phyloP scores from a whole-genome alignment of 768 basidiomycete genomes.

The Auriscalpium orientale region DNA sequence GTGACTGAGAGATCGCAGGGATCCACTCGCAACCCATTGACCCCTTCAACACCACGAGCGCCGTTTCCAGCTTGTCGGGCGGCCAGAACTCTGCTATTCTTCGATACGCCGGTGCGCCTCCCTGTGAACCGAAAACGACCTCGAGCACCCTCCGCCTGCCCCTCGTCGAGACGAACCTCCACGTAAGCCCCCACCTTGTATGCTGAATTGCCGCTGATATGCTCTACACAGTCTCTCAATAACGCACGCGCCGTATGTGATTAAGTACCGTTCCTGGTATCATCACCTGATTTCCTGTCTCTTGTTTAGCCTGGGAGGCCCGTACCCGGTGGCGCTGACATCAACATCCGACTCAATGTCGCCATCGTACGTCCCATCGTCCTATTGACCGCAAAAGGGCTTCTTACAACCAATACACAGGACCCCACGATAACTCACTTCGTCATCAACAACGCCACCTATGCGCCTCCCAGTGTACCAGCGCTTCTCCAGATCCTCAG shows the following conservation, averaged over 20 bases:
- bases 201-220: neutral
- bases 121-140: slow-evolving; percentile 20
- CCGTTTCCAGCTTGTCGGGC: slow-evolving; percentile 19
- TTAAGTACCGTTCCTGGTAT: too few species aligned
- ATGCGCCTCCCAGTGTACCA: slow-evolving; percentile 36
- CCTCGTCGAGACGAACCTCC: slow-evolving; percentile 15
- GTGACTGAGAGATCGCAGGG: slow-evolving; percentile 5
- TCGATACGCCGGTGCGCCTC: slow-evolving; percentile 28
- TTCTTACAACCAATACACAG: neutral
- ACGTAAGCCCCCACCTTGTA: slow-evolving; percentile 4
- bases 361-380: slow-evolving; percentile 6
- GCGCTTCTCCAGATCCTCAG: slow-evolving; percentile 54
- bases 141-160: slow-evolving; percentile 5
- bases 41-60: too few species aligned
- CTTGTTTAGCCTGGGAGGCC: slow-evolving; percentile 17
- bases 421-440: slow-evolving; percentile 5
- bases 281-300: too few species aligned
- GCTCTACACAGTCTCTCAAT: slow-evolving; percentile 6
- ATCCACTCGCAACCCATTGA: slow-evolving; percentile 15
- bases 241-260: slow-evolving; percentile 8
- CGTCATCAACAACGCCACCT: slow-evolving; percentile 31
- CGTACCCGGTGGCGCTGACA: slow-evolving; percentile 16
- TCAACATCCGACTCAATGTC: slow-evolving; percentile 13
- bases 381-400: neutral
- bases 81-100: slow-evolving; percentile 33